A percentile compares a stretch with the other conserved stretches of the same genome.
Evolutionary conservation across 805 yeast species (phyloP).

Genomic region (Ogataea haglerorum): DNA sequence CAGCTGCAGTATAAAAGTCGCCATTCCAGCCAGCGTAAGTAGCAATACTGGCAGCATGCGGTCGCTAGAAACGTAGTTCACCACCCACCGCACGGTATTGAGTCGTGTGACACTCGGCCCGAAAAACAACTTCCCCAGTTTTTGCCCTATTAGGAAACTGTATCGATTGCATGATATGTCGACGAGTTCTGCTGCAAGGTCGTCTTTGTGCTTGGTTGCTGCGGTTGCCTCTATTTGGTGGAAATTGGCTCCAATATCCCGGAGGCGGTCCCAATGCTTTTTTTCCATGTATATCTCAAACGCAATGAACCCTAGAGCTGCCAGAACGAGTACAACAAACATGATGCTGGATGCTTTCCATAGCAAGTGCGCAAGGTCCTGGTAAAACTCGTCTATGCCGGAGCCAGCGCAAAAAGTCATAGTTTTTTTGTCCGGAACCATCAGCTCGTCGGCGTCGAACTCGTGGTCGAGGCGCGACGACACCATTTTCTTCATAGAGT

Average conservation of each 20-base stretch:
- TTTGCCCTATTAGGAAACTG: constrained; percentile 16
- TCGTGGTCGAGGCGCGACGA: constrained; percentile 16
- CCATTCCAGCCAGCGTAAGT: constrained; percentile 55
- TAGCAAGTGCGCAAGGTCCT: constrained; percentile 31
- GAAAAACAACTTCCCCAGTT: constrained; percentile 15
- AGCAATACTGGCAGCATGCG: constrained; percentile 48
- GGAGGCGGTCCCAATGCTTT: constrained; percentile 45
- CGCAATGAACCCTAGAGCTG: constrained; percentile 40
- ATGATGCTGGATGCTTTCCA: constrained; percentile 37
- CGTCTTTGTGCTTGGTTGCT: constrained; percentile 4
- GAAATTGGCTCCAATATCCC: constrained; percentile 17
- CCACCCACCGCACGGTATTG: constrained; percentile 38
- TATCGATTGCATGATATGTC: constrained; percentile 26
- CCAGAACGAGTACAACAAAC: constrained; percentile 36
- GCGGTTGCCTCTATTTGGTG: constrained; percentile 2
- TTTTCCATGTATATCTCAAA: constrained; percentile 45
- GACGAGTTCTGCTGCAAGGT: constrained; percentile 26
- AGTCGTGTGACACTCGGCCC: constrained; percentile 14
- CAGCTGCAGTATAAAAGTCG: constrained; percentile 53
- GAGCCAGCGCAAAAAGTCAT: constrained; percentile 40
- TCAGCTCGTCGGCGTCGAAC: constrained; percentile 28
- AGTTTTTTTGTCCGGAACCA: constrained; percentile 38
- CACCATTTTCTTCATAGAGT: constrained; percentile 40
- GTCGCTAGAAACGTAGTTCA: constrained; percentile 50
- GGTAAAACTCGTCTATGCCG: constrained; percentile 39